phyloP scores from a whole-genome alignment of 495 filamentous ascomycete genomes.

The Penicillium soppii region DNA sequence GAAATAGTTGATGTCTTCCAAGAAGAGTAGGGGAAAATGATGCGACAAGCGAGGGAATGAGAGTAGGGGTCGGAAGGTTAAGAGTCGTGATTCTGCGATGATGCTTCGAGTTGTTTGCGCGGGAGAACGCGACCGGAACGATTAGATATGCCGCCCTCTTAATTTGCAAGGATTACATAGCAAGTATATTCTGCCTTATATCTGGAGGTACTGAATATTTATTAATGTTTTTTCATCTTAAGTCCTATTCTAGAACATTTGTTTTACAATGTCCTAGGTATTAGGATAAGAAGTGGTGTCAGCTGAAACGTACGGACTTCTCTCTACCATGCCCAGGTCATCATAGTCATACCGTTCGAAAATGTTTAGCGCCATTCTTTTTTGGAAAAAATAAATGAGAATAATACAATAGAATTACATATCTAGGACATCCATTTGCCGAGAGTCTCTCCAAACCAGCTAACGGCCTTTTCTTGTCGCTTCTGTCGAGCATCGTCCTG shows the following conservation, averaged over 20 bases:
- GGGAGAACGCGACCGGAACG: constrained; percentile 29
- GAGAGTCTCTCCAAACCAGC: constrained; percentile 53
- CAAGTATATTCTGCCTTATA: background rate
- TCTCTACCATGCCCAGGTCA: no score
- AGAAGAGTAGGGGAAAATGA: background rate
- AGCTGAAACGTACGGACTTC: no score
- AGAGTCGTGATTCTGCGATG: constrained; percentile 19
- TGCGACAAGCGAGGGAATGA: background rate
- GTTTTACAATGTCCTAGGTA: no score
- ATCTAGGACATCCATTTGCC: constrained; percentile 44
- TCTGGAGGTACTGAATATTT: no score
- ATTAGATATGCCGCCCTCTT: constrained; percentile 29
- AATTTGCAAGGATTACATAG: background rate
- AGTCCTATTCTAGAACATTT: no score
- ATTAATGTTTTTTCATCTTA: no score
- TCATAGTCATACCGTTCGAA: no score
- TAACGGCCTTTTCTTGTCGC: constrained; percentile 57
- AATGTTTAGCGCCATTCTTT: constrained; percentile 1
- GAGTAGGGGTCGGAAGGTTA: no score
- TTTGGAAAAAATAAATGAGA: no score
- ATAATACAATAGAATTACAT: constrained; percentile 4
- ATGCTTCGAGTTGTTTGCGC: constrained; percentile 36
- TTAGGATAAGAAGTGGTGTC: no score
- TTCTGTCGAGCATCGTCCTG: constrained; percentile 57
- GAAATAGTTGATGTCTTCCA: background rate